Conservation (phyloP, 164 flowering plant species). For the Kingdonia uniflora region DNA sequence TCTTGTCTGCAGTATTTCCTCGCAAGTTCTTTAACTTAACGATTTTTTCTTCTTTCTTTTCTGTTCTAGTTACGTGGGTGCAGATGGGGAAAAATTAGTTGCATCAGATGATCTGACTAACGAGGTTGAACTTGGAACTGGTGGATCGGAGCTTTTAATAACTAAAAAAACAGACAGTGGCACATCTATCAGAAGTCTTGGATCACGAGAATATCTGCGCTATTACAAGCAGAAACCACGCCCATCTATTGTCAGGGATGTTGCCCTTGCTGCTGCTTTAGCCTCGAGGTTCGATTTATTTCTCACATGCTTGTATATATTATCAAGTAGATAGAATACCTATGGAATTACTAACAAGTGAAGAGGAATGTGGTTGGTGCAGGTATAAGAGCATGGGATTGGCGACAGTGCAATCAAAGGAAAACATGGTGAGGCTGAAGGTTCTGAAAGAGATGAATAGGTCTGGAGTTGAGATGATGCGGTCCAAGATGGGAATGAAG, state of each 20-base stretch:
- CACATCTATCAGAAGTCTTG: slow-evolving; percentile 43
- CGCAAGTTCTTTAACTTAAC: no score
- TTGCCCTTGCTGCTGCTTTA: slow-evolving; percentile 47
- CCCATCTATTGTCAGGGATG: slow-evolving; percentile 38
- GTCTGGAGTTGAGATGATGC: slow-evolving; percentile 75
- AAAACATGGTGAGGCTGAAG: slow-evolving; percentile 70
- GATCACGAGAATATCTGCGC: slow-evolving; percentile 81
- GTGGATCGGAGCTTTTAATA: slow-evolving; percentile 83
- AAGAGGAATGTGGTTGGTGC: slow-evolving; percentile 5
- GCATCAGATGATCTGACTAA: slow-evolving; percentile 28
- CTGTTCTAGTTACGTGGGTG: slow-evolving; percentile 47
- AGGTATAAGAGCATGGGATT: slow-evolving; percentile 93
- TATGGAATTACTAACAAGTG: no score
- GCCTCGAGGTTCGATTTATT: slow-evolving; percentile 55
- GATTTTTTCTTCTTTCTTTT: neutral
- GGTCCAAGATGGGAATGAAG: slow-evolving; percentile 79
- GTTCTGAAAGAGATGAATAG: slow-evolving; percentile 64
- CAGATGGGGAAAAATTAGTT: slow-evolving; percentile 60
- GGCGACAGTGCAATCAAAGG: slow-evolving; percentile 71
- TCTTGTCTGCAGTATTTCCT: no score
- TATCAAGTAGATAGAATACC: no score
- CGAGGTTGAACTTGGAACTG: slow-evolving; percentile 59
- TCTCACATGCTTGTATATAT: neutral
- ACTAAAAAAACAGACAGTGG: slow-evolving; percentile 34
- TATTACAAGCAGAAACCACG: slow-evolving; percentile 93